Conservation (phyloP, 1,139 yeast species). For the Diutina siamensis region DNA sequence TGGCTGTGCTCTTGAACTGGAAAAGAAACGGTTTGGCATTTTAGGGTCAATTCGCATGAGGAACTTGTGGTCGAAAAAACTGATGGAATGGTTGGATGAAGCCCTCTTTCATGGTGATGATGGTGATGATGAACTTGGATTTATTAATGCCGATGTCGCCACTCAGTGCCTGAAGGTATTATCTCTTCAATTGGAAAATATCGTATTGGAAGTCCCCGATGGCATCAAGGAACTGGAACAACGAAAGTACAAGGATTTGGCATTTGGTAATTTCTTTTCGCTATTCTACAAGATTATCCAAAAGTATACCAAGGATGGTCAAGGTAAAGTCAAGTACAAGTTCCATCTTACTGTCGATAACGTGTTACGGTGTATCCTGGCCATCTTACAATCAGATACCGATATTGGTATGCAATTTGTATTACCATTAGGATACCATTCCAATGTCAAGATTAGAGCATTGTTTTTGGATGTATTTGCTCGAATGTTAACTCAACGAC, state of each 20-base stretch:
- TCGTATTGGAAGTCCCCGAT: constrained; percentile 53
- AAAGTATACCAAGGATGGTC: constrained; percentile 26
- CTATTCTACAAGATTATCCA: constrained; percentile 62
- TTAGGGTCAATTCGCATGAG: constrained; percentile 49
- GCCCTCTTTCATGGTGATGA: constrained; percentile 26
- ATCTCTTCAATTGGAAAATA: constrained; percentile 39
- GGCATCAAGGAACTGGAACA: constrained; percentile 47
- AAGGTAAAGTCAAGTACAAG: constrained; percentile 34
- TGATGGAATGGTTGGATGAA: constrained; percentile 59
- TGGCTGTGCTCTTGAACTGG: constrained; percentile 35
- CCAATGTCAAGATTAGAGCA: constrained; percentile 50
- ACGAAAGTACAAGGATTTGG: constrained; percentile 46
- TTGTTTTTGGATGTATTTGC: constrained; percentile 72
- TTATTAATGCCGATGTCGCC: constrained; percentile 52
- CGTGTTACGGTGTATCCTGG: constrained; percentile 58
- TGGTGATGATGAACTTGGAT: constrained; percentile 35
- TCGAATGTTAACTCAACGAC: constrained; percentile 41
- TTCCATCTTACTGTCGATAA: constrained; percentile 47
- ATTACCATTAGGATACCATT: constrained; percentile 68
- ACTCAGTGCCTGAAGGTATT: constrained; percentile 54
- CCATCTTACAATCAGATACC: constrained; percentile 58
- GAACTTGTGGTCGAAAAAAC: constrained; percentile 47
- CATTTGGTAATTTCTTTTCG: constrained; percentile 64
- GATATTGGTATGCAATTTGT: constrained; percentile 73
- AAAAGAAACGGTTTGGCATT: constrained; percentile 26